These are phyloP conservation scores for Colletotrichum lini DNA, from an alignment of 2,329 filamentous ascomycete species.

Conservation along the genomic window DNA sequence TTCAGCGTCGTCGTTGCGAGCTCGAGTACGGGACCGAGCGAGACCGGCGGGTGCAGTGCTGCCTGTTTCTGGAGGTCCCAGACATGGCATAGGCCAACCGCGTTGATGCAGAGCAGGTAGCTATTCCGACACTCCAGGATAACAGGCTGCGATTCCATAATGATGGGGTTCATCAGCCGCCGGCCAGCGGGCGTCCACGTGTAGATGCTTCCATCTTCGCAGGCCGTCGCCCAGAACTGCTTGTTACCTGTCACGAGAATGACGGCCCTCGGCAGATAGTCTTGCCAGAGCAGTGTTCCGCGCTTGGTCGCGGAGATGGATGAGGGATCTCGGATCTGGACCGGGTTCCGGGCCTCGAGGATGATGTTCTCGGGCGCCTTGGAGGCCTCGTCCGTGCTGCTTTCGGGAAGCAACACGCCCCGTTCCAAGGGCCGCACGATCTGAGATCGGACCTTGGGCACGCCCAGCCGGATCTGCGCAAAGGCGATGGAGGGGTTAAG, in stretches of 20 bases:
- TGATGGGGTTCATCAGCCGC: conserved; percentile 84
- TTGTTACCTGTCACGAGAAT: conserved; percentile 93
- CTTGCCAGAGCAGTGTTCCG: conserved; percentile 89
- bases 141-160: conserved; percentile 93
- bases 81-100: conserved; percentile 90
- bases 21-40: conserved; percentile 89
- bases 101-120: conserved; percentile 91
- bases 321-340: conserved; percentile 83
- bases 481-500: conserved; percentile 85
- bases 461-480: conserved; percentile 87
- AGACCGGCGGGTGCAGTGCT: conserved; percentile 90
- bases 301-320: conserved; percentile 86
- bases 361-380: conserved; percentile 79
- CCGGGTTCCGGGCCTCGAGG: conserved; percentile 90
- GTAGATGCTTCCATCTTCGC: conserved; percentile 92
- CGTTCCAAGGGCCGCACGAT: conserved; percentile 87
- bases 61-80: conserved; percentile 91
- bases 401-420: conserved; percentile 68
- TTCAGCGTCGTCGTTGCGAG: conserved; percentile 85
- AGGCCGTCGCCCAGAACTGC: conserved; percentile 92
- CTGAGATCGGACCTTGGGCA: conserved; percentile 87
- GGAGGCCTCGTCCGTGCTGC: conserved; percentile 71
- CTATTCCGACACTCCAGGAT: conserved; percentile 91
- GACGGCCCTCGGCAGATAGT: conserved; percentile 88
- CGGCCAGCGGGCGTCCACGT: conserved; percentile 94